Base-by-base conservation (phyloP, 495 filamentous ascomycete species). In the Trypethelium eluteriae region DNA sequence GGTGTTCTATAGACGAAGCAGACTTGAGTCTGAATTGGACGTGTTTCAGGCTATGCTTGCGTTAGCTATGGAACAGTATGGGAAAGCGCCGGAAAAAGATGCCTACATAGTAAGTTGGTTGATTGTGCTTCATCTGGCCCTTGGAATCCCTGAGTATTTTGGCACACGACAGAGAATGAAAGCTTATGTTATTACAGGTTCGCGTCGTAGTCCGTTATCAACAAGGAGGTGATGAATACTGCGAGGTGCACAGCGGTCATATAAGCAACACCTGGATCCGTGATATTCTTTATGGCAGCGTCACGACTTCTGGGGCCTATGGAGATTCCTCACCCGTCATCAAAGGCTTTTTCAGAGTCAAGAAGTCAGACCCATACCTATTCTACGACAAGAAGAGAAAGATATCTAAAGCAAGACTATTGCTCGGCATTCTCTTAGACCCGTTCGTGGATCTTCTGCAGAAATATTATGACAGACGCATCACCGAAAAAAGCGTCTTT, bases 371-470 rank as follows among this genome's bases (percentile, higher is more conserved):
- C 14, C 53, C 18, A 14, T 14, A 59, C 53, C 14, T 11, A 5
- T 7, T 59, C 14, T 14, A 3, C 53, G 36, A 59, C 7, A 36
- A 34, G 53, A 34, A 36, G 7, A 36, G 53, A 11, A 7, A 59
- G 11, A 14, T 0, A 5, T 59, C 10, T 14, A 32, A 59, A 59
- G 5, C 32, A 34, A 18, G 36, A 5, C 53, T 59, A 5, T 32
- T 59, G 53, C 53, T 59, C 10, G 53, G 53, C 32, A 5, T 59
- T 36, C 32, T 59, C 25, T 36, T 59, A 14, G 53, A 59, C 14
- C 53, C 53, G 18, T 59, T 59, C 32, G 18, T 34, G 5, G 25
- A 59, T 36, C 53, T 59, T 32, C 36, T 59, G 53, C 53, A 59
- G 5, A 7, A 59, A 34, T 36, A 34, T 32, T 36, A 35, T 32